phyloP scores from a whole-genome alignment of 208 protist genomes.

The Leishmania mexicana region DNA sequence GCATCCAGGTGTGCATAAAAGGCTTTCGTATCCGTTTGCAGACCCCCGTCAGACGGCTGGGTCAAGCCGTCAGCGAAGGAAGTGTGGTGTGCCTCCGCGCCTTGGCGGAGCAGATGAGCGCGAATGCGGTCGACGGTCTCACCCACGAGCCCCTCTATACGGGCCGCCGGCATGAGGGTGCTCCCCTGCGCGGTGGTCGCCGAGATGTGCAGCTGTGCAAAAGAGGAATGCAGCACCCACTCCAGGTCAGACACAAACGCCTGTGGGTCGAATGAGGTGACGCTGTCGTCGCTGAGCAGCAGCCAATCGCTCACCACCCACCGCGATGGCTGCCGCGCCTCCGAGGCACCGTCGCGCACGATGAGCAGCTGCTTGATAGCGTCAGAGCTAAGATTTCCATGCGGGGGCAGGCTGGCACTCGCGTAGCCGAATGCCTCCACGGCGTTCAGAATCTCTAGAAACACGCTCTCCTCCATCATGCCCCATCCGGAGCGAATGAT shows the following conservation, averaged over 20 bases:
- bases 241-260: constrained; percentile 64
- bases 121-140: constrained; percentile 72
- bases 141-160: constrained; percentile 71
- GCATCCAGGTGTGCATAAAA: neutral
- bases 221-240: constrained; percentile 79
- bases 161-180: constrained; percentile 33
- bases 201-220: constrained; percentile 75
- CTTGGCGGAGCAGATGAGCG: constrained; percentile 21
- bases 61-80: neutral
- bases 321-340: constrained; percentile 53
- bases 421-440: constrained; percentile 68
- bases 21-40: neutral
- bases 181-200: constrained; percentile 37
- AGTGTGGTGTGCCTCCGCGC: neutral
- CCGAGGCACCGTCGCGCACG: constrained; percentile 66
- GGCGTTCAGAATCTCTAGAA: constrained; percentile 65
- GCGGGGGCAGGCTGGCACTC: constrained; percentile 49
- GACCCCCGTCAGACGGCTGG: neutral
- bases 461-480: constrained; percentile 68
- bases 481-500: constrained; percentile 82
- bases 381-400: constrained; percentile 77
- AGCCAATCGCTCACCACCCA: constrained; percentile 89
- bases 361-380: constrained; percentile 67
- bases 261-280: constrained; percentile 22
- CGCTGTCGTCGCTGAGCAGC: constrained; percentile 38